These are phyloP conservation scores for Clitocybe nebularis DNA, from an alignment of 1,284 basidiomycete genomes.

Conservation along the genomic window DNA sequence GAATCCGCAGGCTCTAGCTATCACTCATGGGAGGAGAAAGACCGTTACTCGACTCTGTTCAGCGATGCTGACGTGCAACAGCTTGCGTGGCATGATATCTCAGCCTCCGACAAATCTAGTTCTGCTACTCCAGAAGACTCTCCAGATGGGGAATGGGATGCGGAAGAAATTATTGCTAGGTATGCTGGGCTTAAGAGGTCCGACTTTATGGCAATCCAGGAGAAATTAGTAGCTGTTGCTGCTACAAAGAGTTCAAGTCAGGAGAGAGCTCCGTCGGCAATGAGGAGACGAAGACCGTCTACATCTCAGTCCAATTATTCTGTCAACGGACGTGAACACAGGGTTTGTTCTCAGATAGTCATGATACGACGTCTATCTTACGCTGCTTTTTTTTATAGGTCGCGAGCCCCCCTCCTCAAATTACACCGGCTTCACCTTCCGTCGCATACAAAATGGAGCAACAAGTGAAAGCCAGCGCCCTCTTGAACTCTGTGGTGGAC, in stretches of 20 bases:
- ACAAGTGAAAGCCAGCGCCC: conserved; percentile 54
- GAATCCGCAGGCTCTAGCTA: conserved; percentile 79
- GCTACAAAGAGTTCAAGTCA: conserved; percentile 51
- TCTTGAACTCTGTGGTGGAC: conserved; percentile 65
- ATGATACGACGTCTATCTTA: conserved; percentile 11
- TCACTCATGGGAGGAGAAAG: conserved; percentile 69
- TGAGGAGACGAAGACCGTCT: conserved; percentile 67
- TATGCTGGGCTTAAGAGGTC: conserved; percentile 63
- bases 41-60: conserved; percentile 50
- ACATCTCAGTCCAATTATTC: conserved; percentile 79
- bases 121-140: conserved; percentile 45
- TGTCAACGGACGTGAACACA: conserved; percentile 42
- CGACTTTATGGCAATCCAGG: conserved; percentile 69
- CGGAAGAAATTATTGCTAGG: conserved; percentile 60
- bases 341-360: conserved; percentile 37
- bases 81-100: conserved; percentile 60
- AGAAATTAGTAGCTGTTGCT: conserved; percentile 61
- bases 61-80: conserved; percentile 41
- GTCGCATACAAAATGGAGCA: conserved; percentile 36
- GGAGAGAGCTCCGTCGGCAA: conserved; percentile 54
- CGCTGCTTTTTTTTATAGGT: conserved; percentile 36
- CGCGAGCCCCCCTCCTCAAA: conserved; percentile 53
- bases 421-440: conserved; percentile 31
- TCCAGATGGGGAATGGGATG: conserved; percentile 51
- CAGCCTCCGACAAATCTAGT: conserved; percentile 38